Evolutionary conservation across 495 filamentous ascomycete genomes (phyloP).

Genomic region (Penicillium bialowiezense): DNA sequence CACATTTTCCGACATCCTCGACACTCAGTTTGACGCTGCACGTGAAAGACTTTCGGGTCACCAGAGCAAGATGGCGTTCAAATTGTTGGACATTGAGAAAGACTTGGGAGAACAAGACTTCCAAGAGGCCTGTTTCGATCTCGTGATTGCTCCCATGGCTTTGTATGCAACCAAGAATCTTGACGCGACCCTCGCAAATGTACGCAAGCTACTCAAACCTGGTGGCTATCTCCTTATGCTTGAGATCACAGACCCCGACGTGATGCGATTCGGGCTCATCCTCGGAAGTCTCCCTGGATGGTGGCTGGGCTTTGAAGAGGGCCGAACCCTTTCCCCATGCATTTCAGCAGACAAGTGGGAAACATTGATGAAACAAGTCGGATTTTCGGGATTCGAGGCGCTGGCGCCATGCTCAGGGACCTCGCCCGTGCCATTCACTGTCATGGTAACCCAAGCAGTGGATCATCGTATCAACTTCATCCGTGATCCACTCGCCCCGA

Average conservation of each 20-base stretch:
- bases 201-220: constrained; percentile 46
- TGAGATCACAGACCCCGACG: constrained; percentile 40
- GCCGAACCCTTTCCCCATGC: constrained; percentile 33
- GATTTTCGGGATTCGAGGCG: constrained; percentile 49
- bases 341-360: constrained; percentile 38
- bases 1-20: constrained; percentile 52
- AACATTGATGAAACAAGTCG: constrained; percentile 27
- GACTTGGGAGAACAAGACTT: constrained; percentile 44
- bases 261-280: constrained; percentile 25
- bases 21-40: constrained; percentile 36
- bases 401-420: constrained; percentile 17
- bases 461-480: constrained; percentile 34
- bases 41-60: constrained; percentile 16
- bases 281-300: constrained; percentile 46
- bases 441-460: constrained; percentile 45
- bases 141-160: constrained; percentile 35
- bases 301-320: constrained; percentile 52
- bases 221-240: constrained; percentile 50
- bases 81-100: constrained; percentile 41
- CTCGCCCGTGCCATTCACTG: constrained; percentile 29
- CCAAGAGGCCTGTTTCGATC: constrained; percentile 40
- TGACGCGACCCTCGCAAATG: constrained; percentile 20
- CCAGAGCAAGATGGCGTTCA: constrained; percentile 40
- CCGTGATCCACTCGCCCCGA: constrained; percentile 20
- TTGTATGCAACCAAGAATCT: constrained; percentile 25